phyloP scores from a whole-genome alignment of 2,329 filamentous ascomycete species.

The Didymella lethalis region DNA sequence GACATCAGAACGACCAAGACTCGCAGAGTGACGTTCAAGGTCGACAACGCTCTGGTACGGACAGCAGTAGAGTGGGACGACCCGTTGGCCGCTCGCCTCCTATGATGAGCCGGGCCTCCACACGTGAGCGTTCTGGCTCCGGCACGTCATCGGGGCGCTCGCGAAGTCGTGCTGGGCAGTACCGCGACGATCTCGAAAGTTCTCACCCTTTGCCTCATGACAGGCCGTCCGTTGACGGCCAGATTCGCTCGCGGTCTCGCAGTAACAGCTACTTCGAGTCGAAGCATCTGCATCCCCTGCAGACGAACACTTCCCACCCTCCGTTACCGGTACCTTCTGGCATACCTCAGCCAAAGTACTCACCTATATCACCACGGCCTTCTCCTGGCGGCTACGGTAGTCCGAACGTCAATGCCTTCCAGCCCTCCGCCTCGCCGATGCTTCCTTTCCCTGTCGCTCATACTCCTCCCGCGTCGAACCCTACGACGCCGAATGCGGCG shows the following conservation, averaged over 20 bases:
- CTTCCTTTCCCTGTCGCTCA: constrained; percentile 61
- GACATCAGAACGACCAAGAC: constrained; percentile 47
- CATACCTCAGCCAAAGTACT: constrained; percentile 35
- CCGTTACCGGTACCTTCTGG: constrained; percentile 35
- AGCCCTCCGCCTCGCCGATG: constrained; percentile 55
- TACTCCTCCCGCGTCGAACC: constrained; percentile 61
- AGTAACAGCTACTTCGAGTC: constrained; percentile 52
- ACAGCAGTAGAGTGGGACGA: constrained; percentile 40
- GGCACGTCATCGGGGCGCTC: constrained; percentile 62
- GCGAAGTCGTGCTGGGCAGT: constrained; percentile 58
- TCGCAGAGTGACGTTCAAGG: constrained; percentile 43
- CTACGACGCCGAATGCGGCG: constrained; percentile 53
- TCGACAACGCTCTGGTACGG: constrained; percentile 46
- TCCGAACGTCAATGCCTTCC: constrained; percentile 38
- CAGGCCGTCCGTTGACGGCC: constrained; percentile 38
- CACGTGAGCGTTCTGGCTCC: constrained; percentile 64
- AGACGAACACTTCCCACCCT: constrained; percentile 41
- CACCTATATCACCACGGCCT: constrained; percentile 49
- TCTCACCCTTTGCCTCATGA: constrained; percentile 42
- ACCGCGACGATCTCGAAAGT: constrained; percentile 61
- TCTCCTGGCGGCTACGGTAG: constrained; percentile 51
- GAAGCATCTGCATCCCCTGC: constrained; percentile 49
- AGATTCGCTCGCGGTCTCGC: constrained; percentile 42
- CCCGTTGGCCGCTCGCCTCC: constrained; percentile 49
- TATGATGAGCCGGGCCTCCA: constrained; percentile 50